A percentile compares a stretch with the other conserved stretches of the same genome.
Evolutionary conservation across 495 filamentous ascomycete species (phyloP).

Genomic region (Achaetomiella virescens): DNA sequence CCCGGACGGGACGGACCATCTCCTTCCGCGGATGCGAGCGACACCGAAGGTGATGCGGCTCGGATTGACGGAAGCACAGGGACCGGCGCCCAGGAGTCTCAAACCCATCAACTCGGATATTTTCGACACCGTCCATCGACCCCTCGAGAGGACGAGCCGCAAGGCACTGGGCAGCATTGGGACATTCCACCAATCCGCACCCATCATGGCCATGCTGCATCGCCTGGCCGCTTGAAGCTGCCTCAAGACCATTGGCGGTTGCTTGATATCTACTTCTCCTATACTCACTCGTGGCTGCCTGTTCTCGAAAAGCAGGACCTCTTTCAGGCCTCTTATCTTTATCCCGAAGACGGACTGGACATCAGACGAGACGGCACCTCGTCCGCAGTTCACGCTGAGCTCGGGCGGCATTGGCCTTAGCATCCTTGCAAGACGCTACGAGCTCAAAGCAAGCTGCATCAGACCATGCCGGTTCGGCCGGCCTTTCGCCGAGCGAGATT

Average conservation of each 20-base stretch:
- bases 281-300: constrained; percentile 68
- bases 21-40: constrained; percentile 35
- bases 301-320: constrained; percentile 65
- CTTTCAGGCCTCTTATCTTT: constrained; percentile 41
- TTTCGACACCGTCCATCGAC: neutral
- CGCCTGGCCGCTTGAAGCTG: constrained; percentile 32
- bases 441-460: constrained; percentile 20
- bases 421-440: constrained; percentile 42
- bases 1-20: constrained; percentile 27
- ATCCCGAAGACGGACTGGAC: constrained; percentile 29
- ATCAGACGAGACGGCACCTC: constrained; percentile 25
- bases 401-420: constrained; percentile 59
- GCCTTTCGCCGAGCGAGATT: constrained; percentile 35
- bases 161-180: neutral
- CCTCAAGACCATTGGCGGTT: constrained; percentile 59
- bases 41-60: constrained; percentile 22
- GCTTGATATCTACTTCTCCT: constrained; percentile 65
- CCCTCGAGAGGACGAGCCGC: neutral
- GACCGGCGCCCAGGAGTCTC: neutral
- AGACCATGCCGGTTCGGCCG: neutral
- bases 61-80: neutral
- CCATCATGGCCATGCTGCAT: neutral
- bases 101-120: neutral
- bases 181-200: constrained; percentile 12
- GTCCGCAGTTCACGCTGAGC: constrained; percentile 55